These are phyloP conservation scores for Apocynum venetum DNA, from an alignment of 257 asterid genomes.

Conservation along the genomic window DNA sequence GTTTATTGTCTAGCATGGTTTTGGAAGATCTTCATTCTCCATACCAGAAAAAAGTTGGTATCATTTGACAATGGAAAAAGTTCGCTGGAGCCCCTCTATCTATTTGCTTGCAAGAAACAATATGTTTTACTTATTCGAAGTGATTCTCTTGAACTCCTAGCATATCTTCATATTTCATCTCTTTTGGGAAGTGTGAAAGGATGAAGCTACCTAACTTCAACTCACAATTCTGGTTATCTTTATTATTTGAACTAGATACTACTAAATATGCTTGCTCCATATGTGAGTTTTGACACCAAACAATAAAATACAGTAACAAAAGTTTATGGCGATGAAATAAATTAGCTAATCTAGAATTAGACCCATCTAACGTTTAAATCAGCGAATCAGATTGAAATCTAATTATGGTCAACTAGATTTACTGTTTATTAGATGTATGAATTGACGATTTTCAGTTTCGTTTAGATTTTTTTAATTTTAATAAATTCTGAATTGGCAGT, in stretches of 20 bases:
- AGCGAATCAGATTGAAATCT: no score
- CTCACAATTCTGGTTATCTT: neutral
- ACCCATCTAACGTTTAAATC: no score
- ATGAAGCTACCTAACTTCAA: neutral
- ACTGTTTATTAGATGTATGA: no score
- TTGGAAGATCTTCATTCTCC: slow-evolving; percentile 10
- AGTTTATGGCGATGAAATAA: no score
- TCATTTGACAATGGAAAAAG: neutral
- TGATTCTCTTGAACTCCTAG: neutral
- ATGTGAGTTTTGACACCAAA: no score
- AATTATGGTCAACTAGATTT: no score
- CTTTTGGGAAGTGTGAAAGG: neutral
- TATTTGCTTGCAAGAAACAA: neutral
- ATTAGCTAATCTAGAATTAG: no score
- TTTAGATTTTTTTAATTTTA: no score
- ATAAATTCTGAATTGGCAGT: no score
- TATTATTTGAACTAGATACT: neutral
- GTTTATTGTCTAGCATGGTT: slow-evolving; percentile 19
- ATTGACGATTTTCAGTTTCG: no score
- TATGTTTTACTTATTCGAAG: neutral
- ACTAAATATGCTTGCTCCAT: no score
- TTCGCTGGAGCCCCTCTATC: neutral
- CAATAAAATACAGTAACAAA: no score
- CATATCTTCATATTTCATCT: neutral
- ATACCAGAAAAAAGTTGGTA: slow-evolving; percentile 6